Evolutionary conservation across 805 yeast genomes (phyloP), one percentile per base, ranked within the genome.

Genomic region (Ogataea allantospora): DNA sequence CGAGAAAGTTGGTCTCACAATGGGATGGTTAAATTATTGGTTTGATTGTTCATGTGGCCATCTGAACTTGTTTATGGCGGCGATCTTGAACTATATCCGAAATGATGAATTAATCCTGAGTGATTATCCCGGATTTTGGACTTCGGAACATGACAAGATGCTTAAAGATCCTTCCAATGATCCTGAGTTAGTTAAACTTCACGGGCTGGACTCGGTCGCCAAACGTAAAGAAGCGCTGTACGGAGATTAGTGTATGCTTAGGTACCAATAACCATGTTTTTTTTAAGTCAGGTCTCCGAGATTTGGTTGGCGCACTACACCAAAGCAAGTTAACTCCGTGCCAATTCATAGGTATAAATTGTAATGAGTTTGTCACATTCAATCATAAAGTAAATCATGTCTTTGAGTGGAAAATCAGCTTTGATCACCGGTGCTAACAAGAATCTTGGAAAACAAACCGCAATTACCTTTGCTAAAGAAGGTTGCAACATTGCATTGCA

Each of bases 341-440:
- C 5, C 8, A 9, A 7, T 21, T 21, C 8, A 21, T 21, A 11
- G 26, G 31, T 23, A 26, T 26, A 26, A 26, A 26, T 12, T 12
- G 17, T 6, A 12, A 5, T 6, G 8, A 13, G 15, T 3, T 27
- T n/a, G 33, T 19, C 7, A 3, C 33, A 30, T n/a, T 21, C n/a
- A n/a, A n/a, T n/a, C n/a, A n/a, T n/a, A n/a, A n/a, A n/a, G n/a
- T n/a, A n/a, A n/a, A n/a, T 26, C 6, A 47, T 47, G 51, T 47
- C 51, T n/a, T 35, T 43, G 66, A 66, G 43, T 44, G 80, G 77
- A 36, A 73, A 78, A 55, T 65, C 70, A 34, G 78, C 75, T 7
- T 33, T 78, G 23, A 69, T 78, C 54, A 70, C 83, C 15, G 84
- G 84, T 32, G 83, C 82, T 24, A 73, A 71, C 48, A 78, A 78